A percentile compares a stretch with the other conserved stretches of the same genome.
phyloP scores from a whole-genome alignment of 2,329 filamentous ascomycete species.

The Diaporthe aspalathi region DNA sequence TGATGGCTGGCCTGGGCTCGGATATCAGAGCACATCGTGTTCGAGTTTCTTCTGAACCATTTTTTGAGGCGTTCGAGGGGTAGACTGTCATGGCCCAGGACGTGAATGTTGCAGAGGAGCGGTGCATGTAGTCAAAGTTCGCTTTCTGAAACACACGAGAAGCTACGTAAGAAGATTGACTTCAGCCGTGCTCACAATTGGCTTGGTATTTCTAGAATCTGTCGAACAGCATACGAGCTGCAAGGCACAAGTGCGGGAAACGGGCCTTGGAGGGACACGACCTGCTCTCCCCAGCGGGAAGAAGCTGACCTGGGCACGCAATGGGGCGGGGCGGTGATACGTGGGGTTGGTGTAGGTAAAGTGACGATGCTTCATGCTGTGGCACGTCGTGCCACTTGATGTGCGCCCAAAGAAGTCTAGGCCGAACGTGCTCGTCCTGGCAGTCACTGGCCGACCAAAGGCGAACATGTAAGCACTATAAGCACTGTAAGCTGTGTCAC shows the following conservation, averaged over 20 bases:
- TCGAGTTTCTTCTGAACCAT: neutral
- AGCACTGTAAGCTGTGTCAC: conserved; percentile 39
- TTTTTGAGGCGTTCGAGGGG: conserved; percentile 3
- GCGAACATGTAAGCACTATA: conserved; percentile 39
- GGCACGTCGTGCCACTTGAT: conserved; percentile 23
- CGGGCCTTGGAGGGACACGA: neutral
- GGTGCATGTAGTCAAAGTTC: conserved; percentile 10
- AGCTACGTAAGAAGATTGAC: conserved; percentile 14
- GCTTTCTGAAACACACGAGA: conserved; percentile 16
- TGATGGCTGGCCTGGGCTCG: neutral
- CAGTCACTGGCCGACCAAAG: conserved; percentile 27
- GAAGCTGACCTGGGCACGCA: conserved; percentile 19
- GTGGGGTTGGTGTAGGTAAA: conserved; percentile 30
- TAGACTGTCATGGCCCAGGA: neutral
- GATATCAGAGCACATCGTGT: neutral
- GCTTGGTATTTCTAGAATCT: conserved; percentile 22
- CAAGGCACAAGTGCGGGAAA: conserved; percentile 37
- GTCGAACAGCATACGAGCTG: conserved; percentile 40
- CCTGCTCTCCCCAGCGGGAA: conserved; percentile 13
- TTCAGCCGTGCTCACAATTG: conserved; percentile 19
- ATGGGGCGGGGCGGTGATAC: conserved; percentile 31
- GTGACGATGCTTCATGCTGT: conserved; percentile 33
- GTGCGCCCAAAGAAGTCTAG: conserved; percentile 29
- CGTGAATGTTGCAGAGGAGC: conserved; percentile 1
- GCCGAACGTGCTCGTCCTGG: conserved; percentile 16